phyloP scores from a whole-genome alignment of 2,329 filamentous ascomycete species.

The Helicocarpus griseus region DNA sequence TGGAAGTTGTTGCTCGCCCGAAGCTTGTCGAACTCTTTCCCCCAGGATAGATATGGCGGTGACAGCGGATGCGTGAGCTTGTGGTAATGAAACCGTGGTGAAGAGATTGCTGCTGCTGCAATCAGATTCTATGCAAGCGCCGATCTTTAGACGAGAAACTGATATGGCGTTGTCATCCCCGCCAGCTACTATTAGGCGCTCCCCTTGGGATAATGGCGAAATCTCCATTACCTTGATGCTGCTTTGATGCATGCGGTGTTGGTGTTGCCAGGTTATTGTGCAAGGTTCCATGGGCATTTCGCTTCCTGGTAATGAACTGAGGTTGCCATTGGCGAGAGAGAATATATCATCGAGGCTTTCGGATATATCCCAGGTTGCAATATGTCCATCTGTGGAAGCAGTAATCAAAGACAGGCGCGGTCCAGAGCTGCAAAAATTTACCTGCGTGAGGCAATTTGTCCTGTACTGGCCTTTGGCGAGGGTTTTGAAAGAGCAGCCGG shows the following conservation, averaged over 20 bases:
- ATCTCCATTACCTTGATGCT: conserved; percentile 55
- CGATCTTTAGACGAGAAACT: conserved; percentile 37
- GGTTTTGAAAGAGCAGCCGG: conserved; percentile 25
- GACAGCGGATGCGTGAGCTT: conserved; percentile 37
- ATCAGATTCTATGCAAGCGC: not conserved
- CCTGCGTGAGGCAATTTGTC: conserved; percentile 66
- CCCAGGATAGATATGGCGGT: conserved; percentile 30
- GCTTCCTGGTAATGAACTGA: not conserved
- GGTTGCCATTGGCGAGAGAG: conserved; percentile 11
- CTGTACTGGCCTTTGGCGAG: conserved; percentile 53
- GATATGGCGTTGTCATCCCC: conserved; percentile 82
- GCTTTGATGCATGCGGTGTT: conserved; percentile 62
- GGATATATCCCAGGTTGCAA: conserved; percentile 51
- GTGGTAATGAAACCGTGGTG: conserved; percentile 26
- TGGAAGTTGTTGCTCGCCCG: not conserved
- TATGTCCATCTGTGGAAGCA: conserved; percentile 70
- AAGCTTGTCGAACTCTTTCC: not conserved
- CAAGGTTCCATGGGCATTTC: conserved; percentile 1
- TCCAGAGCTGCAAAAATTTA: conserved; percentile 27
- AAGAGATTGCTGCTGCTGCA: conserved; percentile 14
- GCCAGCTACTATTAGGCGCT: conserved; percentile 56
- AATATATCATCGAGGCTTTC: conserved; percentile 22
- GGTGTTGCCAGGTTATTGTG: conserved; percentile 24
- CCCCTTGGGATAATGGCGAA: conserved; percentile 20
- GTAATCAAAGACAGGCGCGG: conserved; percentile 45